A percentile compares a stretch with the other conserved stretches of the same genome.
Conservation (phyloP, 1,284 basidiomycete genomes). For the Gymnopus androsaceus region DNA sequence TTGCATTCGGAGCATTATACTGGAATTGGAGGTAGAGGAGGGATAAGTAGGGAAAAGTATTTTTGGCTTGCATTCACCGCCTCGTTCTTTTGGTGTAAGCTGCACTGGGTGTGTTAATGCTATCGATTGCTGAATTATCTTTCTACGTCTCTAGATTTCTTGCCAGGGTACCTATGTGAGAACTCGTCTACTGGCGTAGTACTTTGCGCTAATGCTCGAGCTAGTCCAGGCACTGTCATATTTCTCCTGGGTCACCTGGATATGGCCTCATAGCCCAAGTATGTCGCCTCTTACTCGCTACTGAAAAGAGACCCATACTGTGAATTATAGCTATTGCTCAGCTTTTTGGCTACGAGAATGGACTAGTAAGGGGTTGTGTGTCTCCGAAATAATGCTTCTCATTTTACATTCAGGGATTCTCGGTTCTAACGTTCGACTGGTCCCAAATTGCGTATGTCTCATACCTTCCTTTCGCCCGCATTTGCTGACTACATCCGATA, state of each 20-base stretch:
- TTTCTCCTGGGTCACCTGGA: slow-evolving; percentile 64
- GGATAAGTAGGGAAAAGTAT: slow-evolving; percentile 74
- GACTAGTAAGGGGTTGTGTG: slow-evolving; percentile 45
- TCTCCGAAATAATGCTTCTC: not conserved
- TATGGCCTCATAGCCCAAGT: slow-evolving; percentile 42
- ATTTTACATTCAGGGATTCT: slow-evolving; percentile 36
- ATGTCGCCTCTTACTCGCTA: slow-evolving; percentile 25
- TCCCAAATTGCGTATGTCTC: slow-evolving; percentile 50
- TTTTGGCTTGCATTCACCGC: slow-evolving; percentile 54
- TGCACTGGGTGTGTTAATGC: slow-evolving; percentile 40
- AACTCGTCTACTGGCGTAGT: not conserved
- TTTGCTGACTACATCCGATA: slow-evolving; percentile 18
- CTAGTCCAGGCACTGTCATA: slow-evolving; percentile 59
- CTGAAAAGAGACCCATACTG: not conserved
- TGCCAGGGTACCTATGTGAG: slow-evolving; percentile 68
- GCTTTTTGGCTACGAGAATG: slow-evolving; percentile 52
- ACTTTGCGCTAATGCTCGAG: not conserved
- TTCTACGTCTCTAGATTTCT: slow-evolving; percentile 39
- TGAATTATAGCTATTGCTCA: slow-evolving; percentile 37
- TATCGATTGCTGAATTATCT: not conserved
- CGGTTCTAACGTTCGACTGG: slow-evolving; percentile 58
- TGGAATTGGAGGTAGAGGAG: slow-evolving; percentile 64
- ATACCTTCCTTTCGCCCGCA: not conserved
- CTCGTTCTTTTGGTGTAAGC: slow-evolving; percentile 64
- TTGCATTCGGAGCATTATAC: slow-evolving; percentile 58